Evolutionary conservation across 306 rosid genomes (phyloP).

Genomic region (Calophaca sinica): DNA sequence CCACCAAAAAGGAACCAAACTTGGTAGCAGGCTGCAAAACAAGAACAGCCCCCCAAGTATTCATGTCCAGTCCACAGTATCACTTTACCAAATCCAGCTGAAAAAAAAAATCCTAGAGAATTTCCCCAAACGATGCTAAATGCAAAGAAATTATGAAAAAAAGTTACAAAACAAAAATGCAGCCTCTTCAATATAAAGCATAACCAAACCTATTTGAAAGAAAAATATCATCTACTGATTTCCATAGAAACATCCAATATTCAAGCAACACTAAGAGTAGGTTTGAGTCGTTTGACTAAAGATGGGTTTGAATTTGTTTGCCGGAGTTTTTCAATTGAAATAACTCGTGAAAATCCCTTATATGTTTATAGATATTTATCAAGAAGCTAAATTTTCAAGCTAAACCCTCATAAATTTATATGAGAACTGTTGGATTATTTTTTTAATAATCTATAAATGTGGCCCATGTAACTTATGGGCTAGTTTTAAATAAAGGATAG

Average conservation of each 20-base stretch:
- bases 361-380: background rate
- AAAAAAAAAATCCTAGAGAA: background rate
- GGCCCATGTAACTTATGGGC: too few relatives aligned
- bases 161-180: background rate
- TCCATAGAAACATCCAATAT: conserved; percentile 2
- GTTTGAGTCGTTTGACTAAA: background rate
- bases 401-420: background rate
- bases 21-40: conserved; percentile 63
- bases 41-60: conserved; percentile 14
- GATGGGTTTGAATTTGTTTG: background rate
- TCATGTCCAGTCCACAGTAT: background rate
- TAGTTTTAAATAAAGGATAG: too few relatives aligned
- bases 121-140: conserved; percentile 3
- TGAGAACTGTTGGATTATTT: too few relatives aligned
- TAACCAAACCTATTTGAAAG: background rate
- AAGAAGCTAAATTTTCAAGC: background rate
- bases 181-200: background rate
- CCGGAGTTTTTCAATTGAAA: background rate
- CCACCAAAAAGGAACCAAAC: conserved; percentile 65
- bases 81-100: conserved; percentile 10
- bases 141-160: background rate
- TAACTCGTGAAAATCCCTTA: background rate
- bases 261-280: conserved; percentile 3
- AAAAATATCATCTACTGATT: conserved; percentile 14
- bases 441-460: too few relatives aligned